A percentile compares a stretch with the other conserved stretches of the same genome.
Conservation (phyloP, 2,329 filamentous ascomycete species). For the Shiraia sp. region DNA sequence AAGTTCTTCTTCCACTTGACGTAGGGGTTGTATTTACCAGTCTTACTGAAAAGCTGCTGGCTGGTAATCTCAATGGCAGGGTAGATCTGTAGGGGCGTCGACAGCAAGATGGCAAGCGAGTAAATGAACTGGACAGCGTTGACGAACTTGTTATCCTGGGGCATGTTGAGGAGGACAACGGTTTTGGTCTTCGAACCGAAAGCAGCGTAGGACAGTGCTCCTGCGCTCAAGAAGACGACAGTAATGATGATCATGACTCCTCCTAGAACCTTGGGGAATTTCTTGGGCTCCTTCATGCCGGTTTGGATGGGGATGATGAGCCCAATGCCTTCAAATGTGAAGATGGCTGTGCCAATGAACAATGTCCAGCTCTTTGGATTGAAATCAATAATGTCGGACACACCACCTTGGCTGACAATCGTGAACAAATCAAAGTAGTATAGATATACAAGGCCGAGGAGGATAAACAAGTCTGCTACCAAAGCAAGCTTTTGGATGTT, state of each 20-base stretch:
- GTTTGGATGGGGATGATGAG: slow-evolving; percentile 98
- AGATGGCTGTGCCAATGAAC: slow-evolving; percentile 98
- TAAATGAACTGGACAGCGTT: slow-evolving; percentile 97
- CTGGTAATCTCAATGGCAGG: slow-evolving; percentile 96
- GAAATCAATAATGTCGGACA: slow-evolving; percentile 87
- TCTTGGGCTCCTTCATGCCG: slow-evolving; percentile 87
- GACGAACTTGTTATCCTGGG: slow-evolving; percentile 92
- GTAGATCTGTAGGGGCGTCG: slow-evolving; percentile 95
- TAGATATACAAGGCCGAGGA: slow-evolving; percentile 87
- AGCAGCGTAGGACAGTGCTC: slow-evolving; percentile 91
- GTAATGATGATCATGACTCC: slow-evolving; percentile 96
- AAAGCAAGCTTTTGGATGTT: slow-evolving; percentile 95
- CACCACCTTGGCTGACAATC: slow-evolving; percentile 69
- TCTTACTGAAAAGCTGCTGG: slow-evolving; percentile 89
- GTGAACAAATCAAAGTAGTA: slow-evolving; percentile 95
- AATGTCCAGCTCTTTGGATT: slow-evolving; percentile 92
- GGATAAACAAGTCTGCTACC: slow-evolving; percentile 90
- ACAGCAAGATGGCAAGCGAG: slow-evolving; percentile 94
- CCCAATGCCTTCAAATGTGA: slow-evolving; percentile 97
- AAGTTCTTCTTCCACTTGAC: slow-evolving; percentile 99
- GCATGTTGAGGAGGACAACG: slow-evolving; percentile 92
- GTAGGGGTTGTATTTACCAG: slow-evolving; percentile 95
- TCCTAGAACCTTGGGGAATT: slow-evolving; percentile 87
- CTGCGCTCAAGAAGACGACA: slow-evolving; percentile 85
- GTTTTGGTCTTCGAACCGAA: slow-evolving; percentile 96